These are phyloP conservation scores for Trametes polyzona DNA, from an alignment of 1,284 basidiomycete species.

Conservation along the genomic window DNA sequence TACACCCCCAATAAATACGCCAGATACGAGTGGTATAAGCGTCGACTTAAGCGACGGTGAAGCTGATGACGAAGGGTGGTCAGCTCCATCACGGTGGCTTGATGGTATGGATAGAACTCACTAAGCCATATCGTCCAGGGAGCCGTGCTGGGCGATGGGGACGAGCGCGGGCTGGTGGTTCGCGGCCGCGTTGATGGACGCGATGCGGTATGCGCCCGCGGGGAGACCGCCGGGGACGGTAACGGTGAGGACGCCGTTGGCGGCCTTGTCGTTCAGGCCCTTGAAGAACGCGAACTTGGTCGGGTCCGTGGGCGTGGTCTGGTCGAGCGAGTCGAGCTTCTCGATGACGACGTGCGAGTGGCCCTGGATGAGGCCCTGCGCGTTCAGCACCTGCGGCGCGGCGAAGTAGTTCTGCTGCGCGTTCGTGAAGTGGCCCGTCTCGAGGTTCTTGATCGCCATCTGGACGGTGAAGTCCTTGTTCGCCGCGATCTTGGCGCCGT, in stretches of 20 bases:
- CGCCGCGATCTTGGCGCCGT: conserved; percentile 43
- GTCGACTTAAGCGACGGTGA: conserved; percentile 18
- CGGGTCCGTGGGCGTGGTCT: conserved; percentile 59
- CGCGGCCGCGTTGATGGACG: conserved; percentile 49
- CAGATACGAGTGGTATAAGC: neutral
- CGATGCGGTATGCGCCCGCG: conserved; percentile 56
- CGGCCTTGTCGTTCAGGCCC: conserved; percentile 52
- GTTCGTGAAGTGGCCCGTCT: conserved; percentile 56
- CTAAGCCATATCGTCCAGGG: conserved; percentile 52
- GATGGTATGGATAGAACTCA: conserved; percentile 7
- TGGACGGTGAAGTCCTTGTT: conserved; percentile 50
- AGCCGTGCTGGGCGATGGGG: conserved; percentile 49
- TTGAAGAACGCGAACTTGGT: conserved; percentile 68
- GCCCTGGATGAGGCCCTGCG: conserved; percentile 41
- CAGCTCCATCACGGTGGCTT: neutral
- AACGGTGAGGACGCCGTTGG: conserved; percentile 53
- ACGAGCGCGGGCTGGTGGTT: conserved; percentile 64
- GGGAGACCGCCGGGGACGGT: conserved; percentile 60
- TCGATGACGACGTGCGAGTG: conserved; percentile 61
- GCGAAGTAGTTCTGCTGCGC: conserved; percentile 54
- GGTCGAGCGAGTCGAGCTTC: conserved; percentile 49
- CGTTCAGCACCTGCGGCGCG: conserved; percentile 59
- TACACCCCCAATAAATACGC: conserved; percentile 18
- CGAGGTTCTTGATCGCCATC: conserved; percentile 46
- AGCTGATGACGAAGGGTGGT: conserved; percentile 6